A percentile compares a stretch with the other conserved stretches of the same genome.
Conservation (phyloP, 2,329 filamentous ascomycete genomes). For the Neofusicoccum ribis region DNA sequence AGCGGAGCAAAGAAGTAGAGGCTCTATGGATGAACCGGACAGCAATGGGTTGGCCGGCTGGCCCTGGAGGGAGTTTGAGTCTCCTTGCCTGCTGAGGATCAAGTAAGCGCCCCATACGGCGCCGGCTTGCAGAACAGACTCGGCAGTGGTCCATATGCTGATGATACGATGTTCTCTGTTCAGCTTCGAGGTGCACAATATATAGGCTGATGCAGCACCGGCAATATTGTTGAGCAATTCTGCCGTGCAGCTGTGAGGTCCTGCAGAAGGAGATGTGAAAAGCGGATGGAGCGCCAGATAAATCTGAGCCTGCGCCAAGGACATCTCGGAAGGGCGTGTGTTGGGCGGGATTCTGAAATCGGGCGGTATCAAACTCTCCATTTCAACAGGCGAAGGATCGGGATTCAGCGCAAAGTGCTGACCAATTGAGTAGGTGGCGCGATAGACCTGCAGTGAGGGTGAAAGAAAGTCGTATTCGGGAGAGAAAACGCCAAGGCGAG, state of each 20-base stretch:
- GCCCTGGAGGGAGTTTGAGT: not conserved
- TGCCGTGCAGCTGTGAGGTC: conserved; percentile 3
- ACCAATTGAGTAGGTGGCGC: not conserved
- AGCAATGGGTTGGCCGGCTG: not conserved
- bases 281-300: conserved; percentile 15
- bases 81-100: conserved; percentile 14
- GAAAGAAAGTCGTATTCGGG: not conserved
- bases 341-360: not conserved
- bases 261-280: not conserved
- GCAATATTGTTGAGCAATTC: conserved; percentile 3
- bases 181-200: conserved; percentile 1
- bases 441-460: not conserved
- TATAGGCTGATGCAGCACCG: not conserved
- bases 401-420: not conserved
- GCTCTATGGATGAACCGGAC: not conserved
- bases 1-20: conserved; percentile 9
- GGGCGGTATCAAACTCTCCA: not conserved
- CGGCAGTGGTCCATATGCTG: conserved; percentile 3
- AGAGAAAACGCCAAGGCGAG: not conserved
- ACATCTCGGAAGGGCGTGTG: not conserved
- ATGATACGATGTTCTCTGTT: conserved; percentile 11
- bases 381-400: not conserved
- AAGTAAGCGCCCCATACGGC: conserved; percentile 20
- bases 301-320: conserved; percentile 9
- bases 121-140: conserved; percentile 17